phyloP scores from a whole-genome alignment of 441 rosid genomes.

The Melastoma candidum region DNA sequence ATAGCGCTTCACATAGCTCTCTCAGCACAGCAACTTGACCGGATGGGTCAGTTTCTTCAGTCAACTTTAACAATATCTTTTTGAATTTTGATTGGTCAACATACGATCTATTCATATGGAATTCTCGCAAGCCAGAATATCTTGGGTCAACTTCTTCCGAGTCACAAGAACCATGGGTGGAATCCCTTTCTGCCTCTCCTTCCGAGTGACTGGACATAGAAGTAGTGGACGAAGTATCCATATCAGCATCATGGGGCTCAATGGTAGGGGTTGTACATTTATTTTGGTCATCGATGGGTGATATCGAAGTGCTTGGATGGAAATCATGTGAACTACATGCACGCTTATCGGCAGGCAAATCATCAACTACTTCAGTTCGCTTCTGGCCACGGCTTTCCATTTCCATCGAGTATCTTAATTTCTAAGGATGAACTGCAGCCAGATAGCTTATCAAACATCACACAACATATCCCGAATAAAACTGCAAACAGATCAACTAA shows the following conservation, averaged over 20 bases:
- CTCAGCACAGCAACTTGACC: conserved; percentile 55
- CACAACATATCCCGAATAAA: no score
- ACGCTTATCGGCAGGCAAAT: conserved; percentile 91
- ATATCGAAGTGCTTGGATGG: conserved; percentile 72
- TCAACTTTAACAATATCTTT: conserved; percentile 43
- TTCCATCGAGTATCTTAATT: neutral
- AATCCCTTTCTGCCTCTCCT: conserved; percentile 68
- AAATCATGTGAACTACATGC: conserved; percentile 82
- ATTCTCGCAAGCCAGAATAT: conserved; percentile 40
- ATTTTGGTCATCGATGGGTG: conserved; percentile 45
- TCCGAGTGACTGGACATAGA: conserved; percentile 77
- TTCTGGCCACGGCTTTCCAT: conserved; percentile 81
- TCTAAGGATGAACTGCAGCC: no score
- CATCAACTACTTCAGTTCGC: conserved; percentile 62
- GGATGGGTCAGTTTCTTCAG: conserved; percentile 52
- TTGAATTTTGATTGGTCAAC: conserved; percentile 62
- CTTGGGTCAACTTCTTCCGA: conserved; percentile 50
- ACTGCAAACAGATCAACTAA: no score
- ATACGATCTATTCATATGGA: conserved; percentile 59
- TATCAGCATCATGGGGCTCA: conserved; percentile 35
- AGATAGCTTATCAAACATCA: no score
- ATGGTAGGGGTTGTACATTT: conserved; percentile 36
- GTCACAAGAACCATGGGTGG: conserved; percentile 76
- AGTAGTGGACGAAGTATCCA: conserved; percentile 87
- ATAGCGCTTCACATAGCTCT: conserved; percentile 79